Percentiles rank a stretch among this genome's conserved stretches.
Evolutionary conservation across 805 yeast genomes (phyloP).

Genomic region (Tetrapisispora nanseiensis): DNA sequence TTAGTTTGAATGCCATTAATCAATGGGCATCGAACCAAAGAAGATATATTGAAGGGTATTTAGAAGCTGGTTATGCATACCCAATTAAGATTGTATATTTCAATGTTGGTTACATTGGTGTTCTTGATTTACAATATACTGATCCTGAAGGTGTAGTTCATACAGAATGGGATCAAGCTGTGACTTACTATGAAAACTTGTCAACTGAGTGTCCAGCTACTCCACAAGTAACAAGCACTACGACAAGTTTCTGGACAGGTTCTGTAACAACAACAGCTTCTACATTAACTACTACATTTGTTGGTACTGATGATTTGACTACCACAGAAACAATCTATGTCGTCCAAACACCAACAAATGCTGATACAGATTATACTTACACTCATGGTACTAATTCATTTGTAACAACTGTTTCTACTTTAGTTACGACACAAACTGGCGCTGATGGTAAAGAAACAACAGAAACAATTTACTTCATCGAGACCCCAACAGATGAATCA

Average conservation of each 20-base stretch:
- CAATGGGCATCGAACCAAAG: slow-evolving; percentile 3
- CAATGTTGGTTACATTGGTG: slow-evolving; percentile 6
- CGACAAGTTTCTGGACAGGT: slow-evolving; percentile 1
- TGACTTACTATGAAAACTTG: not conserved
- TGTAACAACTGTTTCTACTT: not conserved
- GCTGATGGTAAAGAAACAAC: slow-evolving; percentile 1
- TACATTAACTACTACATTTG: not conserved
- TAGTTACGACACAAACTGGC: not conserved
- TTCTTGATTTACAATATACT: not conserved
- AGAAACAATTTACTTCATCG: slow-evolving; percentile 2
- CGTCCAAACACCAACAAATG: slow-evolving; percentile 1
- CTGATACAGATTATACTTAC: not conserved
- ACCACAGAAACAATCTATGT: not conserved
- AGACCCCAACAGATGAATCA: slow-evolving; percentile 1
- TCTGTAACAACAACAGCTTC: not conserved
- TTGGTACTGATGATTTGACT: not conserved
- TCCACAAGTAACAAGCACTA: slow-evolving; percentile 2
- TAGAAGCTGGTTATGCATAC: slow-evolving; percentile 10
- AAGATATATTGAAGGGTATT: slow-evolving; percentile 1
- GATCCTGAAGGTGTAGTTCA: slow-evolving; percentile 3
- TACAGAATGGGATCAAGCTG: not conserved
- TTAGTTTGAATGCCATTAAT: slow-evolving; percentile 2
- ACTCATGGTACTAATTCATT: not conserved
- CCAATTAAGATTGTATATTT: slow-evolving; percentile 15
- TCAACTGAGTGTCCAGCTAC: not conserved